Conservation (phyloP, 2,329 filamentous ascomycete genomes). For the Chrysosphaeria jannelii region DNA sequence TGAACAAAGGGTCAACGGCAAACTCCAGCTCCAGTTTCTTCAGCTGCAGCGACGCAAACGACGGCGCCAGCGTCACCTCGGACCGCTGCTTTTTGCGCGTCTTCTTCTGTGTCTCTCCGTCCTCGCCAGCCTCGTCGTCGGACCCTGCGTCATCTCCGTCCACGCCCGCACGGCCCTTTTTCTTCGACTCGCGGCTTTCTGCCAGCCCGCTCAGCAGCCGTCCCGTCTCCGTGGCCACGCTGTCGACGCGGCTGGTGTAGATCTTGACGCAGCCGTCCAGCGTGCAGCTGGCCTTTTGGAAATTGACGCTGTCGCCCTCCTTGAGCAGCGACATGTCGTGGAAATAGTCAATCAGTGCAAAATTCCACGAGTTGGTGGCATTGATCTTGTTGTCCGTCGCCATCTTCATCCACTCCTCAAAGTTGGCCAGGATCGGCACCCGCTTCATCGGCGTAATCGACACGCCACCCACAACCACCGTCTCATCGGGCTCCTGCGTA, state of each 20-base stretch:
- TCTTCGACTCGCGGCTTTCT: conserved; percentile 54
- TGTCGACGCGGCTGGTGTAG: conserved; percentile 93
- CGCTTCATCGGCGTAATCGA: conserved; percentile 77
- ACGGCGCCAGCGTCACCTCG: conserved; percentile 74
- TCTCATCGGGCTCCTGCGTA: conserved; percentile 17
- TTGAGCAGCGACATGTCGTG: conserved; percentile 95
- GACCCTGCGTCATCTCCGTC: conserved; percentile 33
- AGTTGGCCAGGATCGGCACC: conserved; percentile 84
- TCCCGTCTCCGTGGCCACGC: conserved; percentile 87
- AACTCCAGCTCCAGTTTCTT: conserved; percentile 98
- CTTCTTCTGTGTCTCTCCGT: conserved; percentile 23
- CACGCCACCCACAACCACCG: conserved; percentile 28
- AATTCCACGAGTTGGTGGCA: conserved; percentile 94
- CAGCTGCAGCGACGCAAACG: conserved; percentile 63
- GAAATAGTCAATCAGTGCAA: conserved; percentile 98
- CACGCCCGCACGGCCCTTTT: conserved; percentile 30
- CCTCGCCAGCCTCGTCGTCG: conserved; percentile 22
- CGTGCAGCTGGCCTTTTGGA: conserved; percentile 93
- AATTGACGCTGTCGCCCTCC: conserved; percentile 91
- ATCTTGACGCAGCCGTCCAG: conserved; percentile 97
- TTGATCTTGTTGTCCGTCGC: conserved; percentile 99
- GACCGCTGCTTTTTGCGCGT: conserved; percentile 51
- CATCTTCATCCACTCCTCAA: conserved; percentile 99
- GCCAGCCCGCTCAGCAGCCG: conserved; percentile 82
- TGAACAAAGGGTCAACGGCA: conserved; percentile 91